Conservation (phyloP, 1,284 basidiomycete genomes). For the Vanrija sp. region DNA sequence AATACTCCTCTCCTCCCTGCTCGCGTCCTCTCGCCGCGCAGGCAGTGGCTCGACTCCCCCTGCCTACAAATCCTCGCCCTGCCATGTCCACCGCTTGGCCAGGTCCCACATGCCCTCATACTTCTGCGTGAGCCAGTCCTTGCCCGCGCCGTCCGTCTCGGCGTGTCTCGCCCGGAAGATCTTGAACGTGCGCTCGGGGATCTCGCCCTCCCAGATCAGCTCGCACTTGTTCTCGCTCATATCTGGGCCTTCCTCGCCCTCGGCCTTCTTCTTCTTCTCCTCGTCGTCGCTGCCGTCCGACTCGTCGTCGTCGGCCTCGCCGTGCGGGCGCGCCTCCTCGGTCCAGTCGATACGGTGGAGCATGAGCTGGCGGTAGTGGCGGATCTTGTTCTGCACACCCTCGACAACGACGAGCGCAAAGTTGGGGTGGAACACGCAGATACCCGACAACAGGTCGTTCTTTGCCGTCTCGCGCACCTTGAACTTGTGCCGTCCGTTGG, state of each 20-base stretch:
- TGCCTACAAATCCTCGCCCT: constrained; percentile 43
- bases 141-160: constrained; percentile 77
- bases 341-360: constrained; percentile 88
- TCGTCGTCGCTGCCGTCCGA: constrained; percentile 53
- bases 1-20: no score
- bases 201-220: constrained; percentile 86
- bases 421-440: constrained; percentile 80
- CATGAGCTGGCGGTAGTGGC: constrained; percentile 86
- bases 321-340: constrained; percentile 75
- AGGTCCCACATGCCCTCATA: constrained; percentile 80
- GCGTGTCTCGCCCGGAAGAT: constrained; percentile 78
- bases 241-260: constrained; percentile 46
- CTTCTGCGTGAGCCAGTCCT: constrained; percentile 60
- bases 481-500: constrained; percentile 90
- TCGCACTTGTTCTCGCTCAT: constrained; percentile 84
- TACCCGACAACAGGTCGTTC: constrained; percentile 79
- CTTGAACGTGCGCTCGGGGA: constrained; percentile 76
- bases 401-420: constrained; percentile 93
- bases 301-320: constrained; percentile 54
- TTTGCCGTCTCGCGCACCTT: constrained; percentile 96
- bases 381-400: constrained; percentile 79
- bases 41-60: not conserved
- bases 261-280: constrained; percentile 9
- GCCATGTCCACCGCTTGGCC: constrained; percentile 62
- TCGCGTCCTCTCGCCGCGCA: no score